phyloP scores from a whole-genome alignment of 495 filamentous ascomycete species.

The Penicillium nucicola region DNA sequence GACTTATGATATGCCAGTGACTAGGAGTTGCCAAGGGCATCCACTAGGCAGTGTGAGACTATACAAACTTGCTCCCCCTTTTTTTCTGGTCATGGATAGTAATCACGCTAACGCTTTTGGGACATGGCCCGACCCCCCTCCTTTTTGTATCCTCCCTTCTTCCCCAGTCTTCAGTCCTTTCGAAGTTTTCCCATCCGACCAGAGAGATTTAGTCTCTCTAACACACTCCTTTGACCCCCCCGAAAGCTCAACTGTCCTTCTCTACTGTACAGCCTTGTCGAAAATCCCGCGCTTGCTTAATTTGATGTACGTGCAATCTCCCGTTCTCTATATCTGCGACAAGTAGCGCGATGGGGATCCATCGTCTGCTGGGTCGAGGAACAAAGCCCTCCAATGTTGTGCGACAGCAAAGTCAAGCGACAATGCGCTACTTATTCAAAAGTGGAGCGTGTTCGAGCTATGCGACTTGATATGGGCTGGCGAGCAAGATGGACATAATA shows the following conservation, averaged over 20 bases:
- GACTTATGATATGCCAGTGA: background rate
- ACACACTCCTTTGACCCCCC: constrained; percentile 38
- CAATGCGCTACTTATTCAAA: too few relatives aligned
- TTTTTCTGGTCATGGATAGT: constrained; percentile 6
- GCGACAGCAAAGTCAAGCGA: too few relatives aligned
- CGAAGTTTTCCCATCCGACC: constrained; percentile 43
- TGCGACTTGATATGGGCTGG: too few relatives aligned
- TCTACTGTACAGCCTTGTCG: constrained; percentile 33
- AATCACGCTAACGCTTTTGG: constrained; percentile 16
- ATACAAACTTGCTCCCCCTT: constrained; percentile 2
- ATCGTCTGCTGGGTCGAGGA: background rate
- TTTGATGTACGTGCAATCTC: constrained; percentile 32
- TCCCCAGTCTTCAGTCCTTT: constrained; percentile 20
- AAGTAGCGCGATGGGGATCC: background rate
- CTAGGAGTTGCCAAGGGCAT: background rate
- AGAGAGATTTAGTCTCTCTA: constrained; percentile 45
- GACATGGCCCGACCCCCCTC: constrained; percentile 9
- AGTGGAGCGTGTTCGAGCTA: too few relatives aligned
- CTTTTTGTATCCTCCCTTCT: constrained; percentile 20
- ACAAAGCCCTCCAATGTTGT: too few relatives aligned
- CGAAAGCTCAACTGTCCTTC: constrained; percentile 29
- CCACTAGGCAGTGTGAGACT: constrained; percentile 10
- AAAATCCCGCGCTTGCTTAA: constrained; percentile 33
- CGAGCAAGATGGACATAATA: background rate
- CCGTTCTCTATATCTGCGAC: constrained; percentile 1